Conservation (phyloP, 805 yeast species). For the Ogataea paraovalis region DNA sequence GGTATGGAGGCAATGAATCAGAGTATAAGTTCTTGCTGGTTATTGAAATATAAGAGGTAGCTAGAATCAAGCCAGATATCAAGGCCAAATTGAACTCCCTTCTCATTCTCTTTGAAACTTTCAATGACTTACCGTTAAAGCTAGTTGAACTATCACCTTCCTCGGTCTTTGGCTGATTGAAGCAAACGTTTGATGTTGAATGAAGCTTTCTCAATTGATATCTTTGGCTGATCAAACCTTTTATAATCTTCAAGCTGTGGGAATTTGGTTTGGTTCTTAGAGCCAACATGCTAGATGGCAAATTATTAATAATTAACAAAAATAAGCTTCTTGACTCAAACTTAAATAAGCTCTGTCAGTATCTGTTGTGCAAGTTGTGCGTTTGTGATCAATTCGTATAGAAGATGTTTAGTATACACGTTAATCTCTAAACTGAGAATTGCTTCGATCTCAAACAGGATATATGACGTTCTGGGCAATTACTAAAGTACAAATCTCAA, state of each 20-base stretch:
- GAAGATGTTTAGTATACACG: not conserved
- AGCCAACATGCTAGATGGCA: slow-evolving; percentile 10
- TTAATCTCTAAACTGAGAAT: not conserved
- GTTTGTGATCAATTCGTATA: not conserved
- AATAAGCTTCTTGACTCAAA: not conserved
- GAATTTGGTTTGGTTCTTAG: slow-evolving; percentile 14
- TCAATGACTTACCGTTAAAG: slow-evolving; percentile 4
- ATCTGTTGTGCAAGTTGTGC: not conserved
- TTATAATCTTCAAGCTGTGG: slow-evolving; percentile 8
- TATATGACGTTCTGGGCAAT: too few relatives aligned
- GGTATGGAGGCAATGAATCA: slow-evolving; percentile 25
- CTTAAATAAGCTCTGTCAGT: not conserved
- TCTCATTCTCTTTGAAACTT: slow-evolving; percentile 22
- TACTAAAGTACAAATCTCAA: too few relatives aligned
- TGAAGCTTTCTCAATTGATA: slow-evolving; percentile 12
- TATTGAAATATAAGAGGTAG: slow-evolving; percentile 31
- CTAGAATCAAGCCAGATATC: slow-evolving; percentile 31
- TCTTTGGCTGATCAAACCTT: slow-evolving; percentile 10
- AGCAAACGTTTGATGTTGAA: slow-evolving; percentile 8
- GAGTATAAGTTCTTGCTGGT: slow-evolving; percentile 24
- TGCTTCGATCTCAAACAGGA: too few relatives aligned
- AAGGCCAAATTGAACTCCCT: slow-evolving; percentile 29
- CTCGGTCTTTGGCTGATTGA: slow-evolving; percentile 5
- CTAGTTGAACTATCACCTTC: slow-evolving; percentile 1
- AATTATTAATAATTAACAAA: not conserved